These are phyloP conservation scores for Vigna hirtella DNA, from an alignment of 306 rosid genomes.

Conservation along the genomic window DNA sequence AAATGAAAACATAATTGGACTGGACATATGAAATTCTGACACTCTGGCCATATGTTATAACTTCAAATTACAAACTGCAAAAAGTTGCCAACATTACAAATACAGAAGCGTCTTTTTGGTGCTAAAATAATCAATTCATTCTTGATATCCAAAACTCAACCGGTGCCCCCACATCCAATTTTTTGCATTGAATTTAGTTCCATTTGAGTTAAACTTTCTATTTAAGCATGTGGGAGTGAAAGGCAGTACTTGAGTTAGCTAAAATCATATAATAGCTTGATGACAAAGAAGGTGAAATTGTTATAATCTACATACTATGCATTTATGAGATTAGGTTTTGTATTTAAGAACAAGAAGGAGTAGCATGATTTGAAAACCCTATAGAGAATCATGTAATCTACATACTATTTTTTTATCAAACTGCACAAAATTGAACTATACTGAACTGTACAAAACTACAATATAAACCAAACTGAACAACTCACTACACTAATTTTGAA, in stretches of 20 bases:
- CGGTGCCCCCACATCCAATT: slow-evolving; percentile 3
- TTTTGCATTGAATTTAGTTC: too few species aligned
- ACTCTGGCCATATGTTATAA: not conserved
- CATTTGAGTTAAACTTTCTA: slow-evolving; percentile 41
- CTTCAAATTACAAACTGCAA: slow-evolving; percentile 1
- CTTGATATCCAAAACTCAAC: too few species aligned
- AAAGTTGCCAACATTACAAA: slow-evolving; percentile 1
- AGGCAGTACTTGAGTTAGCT: slow-evolving; percentile 43
- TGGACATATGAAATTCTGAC: not conserved
- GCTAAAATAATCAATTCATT: not conserved
- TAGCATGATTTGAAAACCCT: slow-evolving; percentile 55
- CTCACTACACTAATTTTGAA: too few species aligned
- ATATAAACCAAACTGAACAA: too few species aligned
- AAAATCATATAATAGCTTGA: slow-evolving; percentile 48
- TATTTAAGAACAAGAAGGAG: slow-evolving; percentile 58
- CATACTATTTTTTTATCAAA: too few species aligned
- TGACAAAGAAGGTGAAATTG: slow-evolving; percentile 51
- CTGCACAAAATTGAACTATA: too few species aligned
- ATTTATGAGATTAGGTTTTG: slow-evolving; percentile 68
- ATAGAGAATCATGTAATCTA: slow-evolving; percentile 44
- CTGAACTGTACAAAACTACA: too few species aligned
- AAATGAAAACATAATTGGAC: not conserved
- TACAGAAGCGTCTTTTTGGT: not conserved
- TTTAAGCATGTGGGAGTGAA: slow-evolving; percentile 45
- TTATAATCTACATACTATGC: slow-evolving; percentile 54